phyloP scores from a whole-genome alignment of 2,329 filamentous ascomycete species.

The Pseudomassariella vexata region DNA sequence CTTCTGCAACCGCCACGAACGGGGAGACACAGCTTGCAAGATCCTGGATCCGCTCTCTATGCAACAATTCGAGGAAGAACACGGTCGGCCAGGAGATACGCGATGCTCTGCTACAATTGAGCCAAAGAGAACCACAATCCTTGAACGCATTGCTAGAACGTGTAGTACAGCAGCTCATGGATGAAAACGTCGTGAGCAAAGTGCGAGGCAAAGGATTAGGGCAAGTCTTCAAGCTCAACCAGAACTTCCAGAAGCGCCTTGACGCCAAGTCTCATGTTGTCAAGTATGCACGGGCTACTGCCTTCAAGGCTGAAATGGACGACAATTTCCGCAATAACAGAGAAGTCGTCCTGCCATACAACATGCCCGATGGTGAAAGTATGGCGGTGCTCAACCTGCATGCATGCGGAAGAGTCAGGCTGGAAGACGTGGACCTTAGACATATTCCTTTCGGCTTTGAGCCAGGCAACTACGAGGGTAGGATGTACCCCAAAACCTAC shows the following conservation, averaged over 20 bases:
- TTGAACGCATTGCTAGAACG: slow-evolving; percentile 40
- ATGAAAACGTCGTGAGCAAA: slow-evolving; percentile 50
- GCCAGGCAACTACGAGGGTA: slow-evolving; percentile 65
- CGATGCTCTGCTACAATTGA: slow-evolving; percentile 46
- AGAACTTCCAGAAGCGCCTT: slow-evolving; percentile 51
- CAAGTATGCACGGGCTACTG: slow-evolving; percentile 52
- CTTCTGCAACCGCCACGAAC: slow-evolving; percentile 9
- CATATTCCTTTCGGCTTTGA: slow-evolving; percentile 65
- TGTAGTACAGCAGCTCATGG: slow-evolving; percentile 42
- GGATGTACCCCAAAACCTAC: slow-evolving; percentile 59
- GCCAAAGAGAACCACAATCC: slow-evolving; percentile 28
- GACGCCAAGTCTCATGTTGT: slow-evolving; percentile 47
- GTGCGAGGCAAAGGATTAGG: slow-evolving; percentile 54
- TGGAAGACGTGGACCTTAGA: slow-evolving; percentile 50
- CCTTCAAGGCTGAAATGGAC: slow-evolving; percentile 58
- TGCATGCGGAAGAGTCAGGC: slow-evolving; percentile 47
- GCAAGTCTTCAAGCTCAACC: slow-evolving; percentile 57
- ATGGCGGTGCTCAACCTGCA: slow-evolving; percentile 64
- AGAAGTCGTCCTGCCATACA: slow-evolving; percentile 19
- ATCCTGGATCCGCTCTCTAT: slow-evolving; percentile 56
- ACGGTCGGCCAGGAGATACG: slow-evolving; percentile 37
- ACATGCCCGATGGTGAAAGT: slow-evolving; percentile 58
- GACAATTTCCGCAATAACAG: slow-evolving; percentile 34
- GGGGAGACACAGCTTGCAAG: slow-evolving; percentile 37
- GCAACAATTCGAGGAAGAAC: slow-evolving; percentile 38